Evolutionary conservation across 192 early-diverging fungal genomes (phyloP).

Genomic region (Chytriomyces sp.): DNA sequence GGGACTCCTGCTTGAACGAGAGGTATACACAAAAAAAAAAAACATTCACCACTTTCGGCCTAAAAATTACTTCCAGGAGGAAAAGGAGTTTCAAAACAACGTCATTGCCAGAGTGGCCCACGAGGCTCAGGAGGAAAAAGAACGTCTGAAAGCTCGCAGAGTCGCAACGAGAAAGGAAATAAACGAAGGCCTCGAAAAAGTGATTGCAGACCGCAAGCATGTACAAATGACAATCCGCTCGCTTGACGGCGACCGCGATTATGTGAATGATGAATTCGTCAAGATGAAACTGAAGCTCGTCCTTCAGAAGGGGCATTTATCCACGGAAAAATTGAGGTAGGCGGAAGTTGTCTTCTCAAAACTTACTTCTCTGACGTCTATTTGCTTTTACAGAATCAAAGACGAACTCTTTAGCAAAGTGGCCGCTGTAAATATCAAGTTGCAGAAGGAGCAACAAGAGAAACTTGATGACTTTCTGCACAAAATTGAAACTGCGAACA

Average conservation of each 20-base stretch:
- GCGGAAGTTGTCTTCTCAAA: neutral
- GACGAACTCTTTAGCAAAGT: slow-evolving; percentile 1
- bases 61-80: slow-evolving; percentile 20
- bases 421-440: neutral
- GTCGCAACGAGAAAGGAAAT: neutral
- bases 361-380: neutral
- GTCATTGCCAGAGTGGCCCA: slow-evolving; percentile 8
- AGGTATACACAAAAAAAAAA: slow-evolving; percentile 4
- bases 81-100: slow-evolving; percentile 11
- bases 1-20: neutral
- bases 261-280: slow-evolving; percentile 33
- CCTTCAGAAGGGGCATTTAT: slow-evolving; percentile 28
- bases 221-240: slow-evolving; percentile 5
- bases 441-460: neutral
- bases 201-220: slow-evolving; percentile 14
- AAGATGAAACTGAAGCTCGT: slow-evolving; percentile 42
- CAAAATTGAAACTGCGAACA: neutral
- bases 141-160: neutral
- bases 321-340: slow-evolving; percentile 7
- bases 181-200: slow-evolving; percentile 18
- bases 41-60: neutral
- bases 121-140: neutral
- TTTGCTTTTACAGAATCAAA: neutral
- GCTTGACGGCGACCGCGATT: slow-evolving; percentile 9
- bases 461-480: slow-evolving; percentile 19